phyloP scores from a whole-genome alignment of 192 early-diverging fungal genomes.

The Umbelopsis isabellina region DNA sequence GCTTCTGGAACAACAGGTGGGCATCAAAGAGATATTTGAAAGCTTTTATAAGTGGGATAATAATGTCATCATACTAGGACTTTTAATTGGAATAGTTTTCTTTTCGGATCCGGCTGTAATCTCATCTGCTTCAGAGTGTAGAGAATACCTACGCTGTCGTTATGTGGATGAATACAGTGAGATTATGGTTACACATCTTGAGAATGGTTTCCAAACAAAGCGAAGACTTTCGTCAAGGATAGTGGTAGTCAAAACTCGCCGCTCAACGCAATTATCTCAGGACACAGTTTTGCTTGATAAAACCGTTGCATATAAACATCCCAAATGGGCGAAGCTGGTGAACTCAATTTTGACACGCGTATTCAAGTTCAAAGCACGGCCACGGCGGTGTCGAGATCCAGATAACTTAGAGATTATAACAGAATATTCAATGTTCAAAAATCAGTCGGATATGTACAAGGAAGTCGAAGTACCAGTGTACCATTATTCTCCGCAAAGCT shows the following conservation, averaged over 20 bases:
- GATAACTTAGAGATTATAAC: no score
- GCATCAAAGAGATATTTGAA: not conserved
- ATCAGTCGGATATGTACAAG: no score
- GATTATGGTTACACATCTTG: not conserved
- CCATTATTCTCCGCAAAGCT: no score
- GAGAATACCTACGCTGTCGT: not conserved
- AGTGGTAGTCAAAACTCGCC: not conserved
- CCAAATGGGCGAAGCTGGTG: not conserved
- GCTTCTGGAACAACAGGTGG: not conserved
- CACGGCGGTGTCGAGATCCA: not conserved
- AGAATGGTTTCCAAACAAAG: not conserved
- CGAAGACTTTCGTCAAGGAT: not conserved
- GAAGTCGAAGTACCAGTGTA: no score
- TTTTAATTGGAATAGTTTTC: not conserved
- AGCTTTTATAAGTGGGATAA: not conserved
- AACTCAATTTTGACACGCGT: not conserved
- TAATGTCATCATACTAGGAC: not conserved
- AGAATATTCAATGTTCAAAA: not conserved
- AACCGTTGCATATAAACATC: not conserved
- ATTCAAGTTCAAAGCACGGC: not conserved
- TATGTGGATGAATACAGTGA: conserved; percentile 1
- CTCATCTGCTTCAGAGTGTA: not conserved
- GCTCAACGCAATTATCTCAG: not conserved
- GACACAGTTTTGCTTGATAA: not conserved
- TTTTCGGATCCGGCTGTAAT: conserved; percentile 10